A percentile compares a stretch with the other conserved stretches of the same genome.
Conservation (phyloP, 768 basidiomycete species). For the Podaxis carcinomalis region DNA sequence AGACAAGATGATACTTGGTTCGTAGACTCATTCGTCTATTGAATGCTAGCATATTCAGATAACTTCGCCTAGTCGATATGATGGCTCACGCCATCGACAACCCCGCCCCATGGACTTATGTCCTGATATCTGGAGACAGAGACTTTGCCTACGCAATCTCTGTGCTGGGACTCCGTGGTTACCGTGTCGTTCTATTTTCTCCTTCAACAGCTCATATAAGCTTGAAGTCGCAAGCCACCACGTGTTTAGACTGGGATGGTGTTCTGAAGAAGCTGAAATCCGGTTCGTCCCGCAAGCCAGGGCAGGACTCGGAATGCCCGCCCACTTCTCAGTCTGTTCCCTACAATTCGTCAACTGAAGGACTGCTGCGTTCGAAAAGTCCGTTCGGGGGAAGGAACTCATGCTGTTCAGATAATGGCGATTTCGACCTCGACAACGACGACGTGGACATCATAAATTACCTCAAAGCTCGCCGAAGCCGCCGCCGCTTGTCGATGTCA, state of each 20-base stretch:
- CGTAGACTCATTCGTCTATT: not conserved
- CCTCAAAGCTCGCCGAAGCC: not conserved
- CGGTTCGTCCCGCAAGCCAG: not conserved
- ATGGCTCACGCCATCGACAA: slow-evolving; percentile 64
- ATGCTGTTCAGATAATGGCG: not conserved
- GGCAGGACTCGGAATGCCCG: not conserved
- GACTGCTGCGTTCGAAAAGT: not conserved
- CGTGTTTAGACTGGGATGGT: slow-evolving; percentile 41
- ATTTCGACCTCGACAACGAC: not conserved
- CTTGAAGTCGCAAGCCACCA: slow-evolving; percentile 51
- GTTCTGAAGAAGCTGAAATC: not conserved
- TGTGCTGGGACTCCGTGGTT: slow-evolving; percentile 47
- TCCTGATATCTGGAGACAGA: slow-evolving; percentile 64
- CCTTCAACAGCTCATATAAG: slow-evolving; percentile 35
- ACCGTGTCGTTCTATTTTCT: slow-evolving; percentile 49
- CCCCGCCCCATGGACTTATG: slow-evolving; percentile 39
- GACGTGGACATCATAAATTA: not conserved
- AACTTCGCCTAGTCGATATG: slow-evolving; percentile 51
- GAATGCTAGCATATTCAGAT: not conserved
- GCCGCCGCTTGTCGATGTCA: not conserved
- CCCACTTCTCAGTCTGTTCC: not conserved
- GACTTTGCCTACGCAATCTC: slow-evolving; percentile 67
- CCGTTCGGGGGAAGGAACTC: not conserved
- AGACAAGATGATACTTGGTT: slow-evolving; percentile 27
- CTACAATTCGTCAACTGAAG: not conserved